Base-by-base conservation (phyloP, 2,329 filamentous ascomycete genomes). In the Arthroderma sp. region DNA sequence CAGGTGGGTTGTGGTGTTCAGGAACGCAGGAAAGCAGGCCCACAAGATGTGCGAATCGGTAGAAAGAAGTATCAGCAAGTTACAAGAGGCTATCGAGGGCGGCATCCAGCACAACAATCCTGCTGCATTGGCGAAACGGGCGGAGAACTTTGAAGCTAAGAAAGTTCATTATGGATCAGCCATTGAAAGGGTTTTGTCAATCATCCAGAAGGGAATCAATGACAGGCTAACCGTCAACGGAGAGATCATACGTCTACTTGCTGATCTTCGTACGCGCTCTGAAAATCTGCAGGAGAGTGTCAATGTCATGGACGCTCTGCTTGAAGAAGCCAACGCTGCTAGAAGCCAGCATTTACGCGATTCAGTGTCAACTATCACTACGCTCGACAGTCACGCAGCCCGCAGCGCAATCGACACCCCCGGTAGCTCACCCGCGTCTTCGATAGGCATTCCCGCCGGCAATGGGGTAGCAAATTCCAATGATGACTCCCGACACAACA, bases 41-140 rank as follows among this genome's bases (percentile, higher is more conserved):
- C 79, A 91, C 54, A 94, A 94, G 68, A 94, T 98, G 87, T 89
- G 86, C 59, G 86, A 94, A 54, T 95, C 88, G 3, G 86, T 96
- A 22, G 85, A 93, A 58, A 77, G 89, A 51, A 94, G 87, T 59
- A 78, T 93, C 47, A 66, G 71, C 39, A 94, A 94, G 64, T 72
- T 98, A 32, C 80, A 77, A 50, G 86, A 94, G 58, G 80, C 79
- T 3, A 70, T 94, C 10, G 85, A 94, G 47, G 72, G 77, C 7
- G 81, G 80, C 5, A 73, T 82, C 56, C 82, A 91, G 51, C 65
- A 86, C 48, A 82, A 80, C 8, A 86, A 83, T 56, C 77, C 78
- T 22, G 69, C 80, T 4, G 70, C 72, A 1, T 74, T 91, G 66
- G 71, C 73, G 49, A 93, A 91, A 66, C 89, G 87, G 62, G 80